These are phyloP conservation scores for Wickerhamomyces alni DNA, from an alignment of 805 yeast genomes.

Conservation along the genomic window DNA sequence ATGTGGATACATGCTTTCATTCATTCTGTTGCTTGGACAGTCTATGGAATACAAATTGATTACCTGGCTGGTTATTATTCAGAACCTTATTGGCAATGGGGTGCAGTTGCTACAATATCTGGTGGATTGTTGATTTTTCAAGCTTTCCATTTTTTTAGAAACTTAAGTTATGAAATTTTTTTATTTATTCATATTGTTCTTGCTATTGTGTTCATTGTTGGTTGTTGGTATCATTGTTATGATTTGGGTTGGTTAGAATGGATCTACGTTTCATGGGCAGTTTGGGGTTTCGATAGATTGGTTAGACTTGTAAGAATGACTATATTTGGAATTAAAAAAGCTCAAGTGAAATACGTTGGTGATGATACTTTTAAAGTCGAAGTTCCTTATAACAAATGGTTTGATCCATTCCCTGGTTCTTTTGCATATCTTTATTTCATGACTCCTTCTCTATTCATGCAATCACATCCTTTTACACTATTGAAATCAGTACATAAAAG, in stretches of 20 bases:
- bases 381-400: slow-evolving; percentile 34
- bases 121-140: slow-evolving; percentile 41
- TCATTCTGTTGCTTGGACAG: slow-evolving; percentile 12
- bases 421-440: slow-evolving; percentile 54
- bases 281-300: slow-evolving; percentile 33
- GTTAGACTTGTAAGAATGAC: slow-evolving; percentile 33
- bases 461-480: slow-evolving; percentile 70
- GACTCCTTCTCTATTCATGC: slow-evolving; percentile 50
- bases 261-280: slow-evolving; percentile 30
- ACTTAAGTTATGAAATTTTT: slow-evolving; percentile 52
- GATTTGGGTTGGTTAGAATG: slow-evolving; percentile 48
- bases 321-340: slow-evolving; percentile 9
- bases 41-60: neutral
- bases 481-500: slow-evolving; percentile 34
- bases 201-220: slow-evolving; percentile 46
- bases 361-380: slow-evolving; percentile 41
- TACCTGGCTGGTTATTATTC: slow-evolving; percentile 4
- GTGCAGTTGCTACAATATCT: slow-evolving; percentile 39
- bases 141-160: slow-evolving; percentile 47
- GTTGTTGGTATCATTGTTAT: slow-evolving; percentile 53
- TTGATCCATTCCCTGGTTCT: slow-evolving; percentile 49
- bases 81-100: slow-evolving; percentile 25
- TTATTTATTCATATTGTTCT: slow-evolving; percentile 48
- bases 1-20: slow-evolving; percentile 22
- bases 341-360: slow-evolving; percentile 13